Evolutionary conservation across 306 rosid genomes (phyloP).

Genomic region (Corylus americana): DNA sequence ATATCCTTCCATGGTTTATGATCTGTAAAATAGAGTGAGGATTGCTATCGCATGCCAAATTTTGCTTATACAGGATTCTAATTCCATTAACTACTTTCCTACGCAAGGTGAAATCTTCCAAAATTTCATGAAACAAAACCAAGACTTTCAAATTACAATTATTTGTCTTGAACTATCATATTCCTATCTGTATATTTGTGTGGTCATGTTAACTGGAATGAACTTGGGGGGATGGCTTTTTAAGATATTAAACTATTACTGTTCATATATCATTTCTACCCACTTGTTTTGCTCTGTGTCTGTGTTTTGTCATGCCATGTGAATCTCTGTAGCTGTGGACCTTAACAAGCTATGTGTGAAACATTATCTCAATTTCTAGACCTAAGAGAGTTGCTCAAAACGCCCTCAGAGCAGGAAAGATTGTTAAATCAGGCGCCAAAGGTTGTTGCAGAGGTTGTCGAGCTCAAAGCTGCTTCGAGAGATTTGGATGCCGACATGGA

Average conservation of each 20-base stretch:
- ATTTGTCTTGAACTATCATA: neutral
- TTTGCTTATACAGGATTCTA: neutral
- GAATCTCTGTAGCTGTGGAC: neutral
- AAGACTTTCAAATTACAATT: neutral
- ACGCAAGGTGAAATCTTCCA: no score
- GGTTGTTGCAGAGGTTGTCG: neutral
- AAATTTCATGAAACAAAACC: no score
- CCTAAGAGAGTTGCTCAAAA: neutral
- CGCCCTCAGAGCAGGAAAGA: neutral
- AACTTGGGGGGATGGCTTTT: neutral
- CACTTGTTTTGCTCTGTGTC: neutral
- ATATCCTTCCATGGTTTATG: conserved; percentile 56
- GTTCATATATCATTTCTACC: neutral
- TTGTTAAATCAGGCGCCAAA: neutral
- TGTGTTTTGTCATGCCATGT: neutral
- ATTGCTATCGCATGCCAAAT: neutral
- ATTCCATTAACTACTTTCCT: no score
- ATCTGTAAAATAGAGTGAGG: neutral
- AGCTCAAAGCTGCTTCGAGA: neutral
- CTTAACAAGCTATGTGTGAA: neutral
- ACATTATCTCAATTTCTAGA: conserved; percentile 3
- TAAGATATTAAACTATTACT: neutral
- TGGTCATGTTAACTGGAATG: neutral
- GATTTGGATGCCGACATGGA: neutral
- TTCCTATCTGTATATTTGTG: neutral